These are phyloP conservation scores for Abelmoschus esculentus DNA, from an alignment of 345 rosid genomes.

Conservation along the genomic window DNA sequence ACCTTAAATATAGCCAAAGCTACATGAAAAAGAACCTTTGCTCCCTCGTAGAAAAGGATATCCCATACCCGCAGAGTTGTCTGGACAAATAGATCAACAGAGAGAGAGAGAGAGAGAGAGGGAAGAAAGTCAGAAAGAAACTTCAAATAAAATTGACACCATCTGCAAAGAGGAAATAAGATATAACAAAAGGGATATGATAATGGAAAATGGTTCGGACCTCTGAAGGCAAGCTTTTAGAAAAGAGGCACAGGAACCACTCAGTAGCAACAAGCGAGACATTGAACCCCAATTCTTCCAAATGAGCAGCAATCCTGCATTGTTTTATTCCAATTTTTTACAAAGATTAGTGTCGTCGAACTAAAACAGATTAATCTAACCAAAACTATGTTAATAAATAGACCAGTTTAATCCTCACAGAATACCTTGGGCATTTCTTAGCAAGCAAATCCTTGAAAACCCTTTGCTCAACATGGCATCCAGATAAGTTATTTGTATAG, in stretches of 20 bases:
- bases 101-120: background rate
- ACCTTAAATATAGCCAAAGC: slow-evolving; percentile 98
- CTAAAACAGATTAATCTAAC: background rate
- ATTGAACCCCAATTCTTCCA: slow-evolving; percentile 88
- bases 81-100: slow-evolving; percentile 28
- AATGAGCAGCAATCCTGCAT: slow-evolving; percentile 80
- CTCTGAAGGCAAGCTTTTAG: background rate
- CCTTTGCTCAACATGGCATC: slow-evolving; percentile 98
- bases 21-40: slow-evolving; percentile 89
- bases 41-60: slow-evolving; percentile 95
- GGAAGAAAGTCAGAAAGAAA: slow-evolving; percentile 5
- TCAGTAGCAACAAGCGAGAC: slow-evolving; percentile 97
- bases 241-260: slow-evolving; percentile 95
- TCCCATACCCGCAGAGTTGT: slow-evolving; percentile 98
- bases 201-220: background rate
- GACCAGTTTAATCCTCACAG: background rate
- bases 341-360: background rate
- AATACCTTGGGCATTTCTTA: slow-evolving; percentile 84
- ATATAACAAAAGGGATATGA: background rate
- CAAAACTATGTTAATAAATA: background rate
- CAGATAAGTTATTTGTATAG: slow-evolving; percentile 85
- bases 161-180: background rate
- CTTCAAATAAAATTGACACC: background rate
- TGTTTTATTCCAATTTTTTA: background rate
- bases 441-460: slow-evolving; percentile 89